Evolutionary conservation across 768 basidiomycete species (phyloP).

Genomic region (Dioszegia aurantiaca): DNA sequence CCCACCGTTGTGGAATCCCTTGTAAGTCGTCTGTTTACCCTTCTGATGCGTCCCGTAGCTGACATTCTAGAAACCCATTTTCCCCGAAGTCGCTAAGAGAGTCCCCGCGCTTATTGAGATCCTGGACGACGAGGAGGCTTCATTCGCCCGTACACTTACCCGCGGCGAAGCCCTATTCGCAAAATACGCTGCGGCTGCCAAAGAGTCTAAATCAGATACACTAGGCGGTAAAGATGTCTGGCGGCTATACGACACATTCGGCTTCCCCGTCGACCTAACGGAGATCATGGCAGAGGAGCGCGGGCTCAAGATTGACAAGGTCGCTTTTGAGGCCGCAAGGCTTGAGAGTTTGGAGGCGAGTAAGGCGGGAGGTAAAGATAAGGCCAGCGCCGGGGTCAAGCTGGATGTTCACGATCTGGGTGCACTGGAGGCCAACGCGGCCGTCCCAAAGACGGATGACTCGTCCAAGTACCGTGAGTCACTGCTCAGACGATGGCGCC

Average conservation of each 20-base stretch:
- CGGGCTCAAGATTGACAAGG: constrained; percentile 75
- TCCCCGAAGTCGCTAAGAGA: constrained; percentile 87
- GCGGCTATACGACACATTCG: constrained; percentile 96
- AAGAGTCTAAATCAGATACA: constrained; percentile 62
- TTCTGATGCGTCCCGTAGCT: constrained; percentile 5
- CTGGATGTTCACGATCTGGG: constrained; percentile 95
- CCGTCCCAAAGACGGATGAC: constrained; percentile 88
- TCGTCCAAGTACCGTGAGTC: constrained; percentile 80
- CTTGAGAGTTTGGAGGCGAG: constrained; percentile 84
- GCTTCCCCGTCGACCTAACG: constrained; percentile 95
- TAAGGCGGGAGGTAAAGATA: constrained; percentile 68
- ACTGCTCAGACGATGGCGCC: neutral
- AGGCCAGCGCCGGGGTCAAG: constrained; percentile 64
- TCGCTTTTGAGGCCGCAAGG: constrained; percentile 85
- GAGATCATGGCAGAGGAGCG: constrained; percentile 95
- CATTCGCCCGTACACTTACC: constrained; percentile 94
- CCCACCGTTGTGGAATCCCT: constrained; percentile 86
- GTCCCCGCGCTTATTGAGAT: constrained; percentile 85
- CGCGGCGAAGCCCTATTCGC: constrained; percentile 95
- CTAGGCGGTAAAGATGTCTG: constrained; percentile 91
- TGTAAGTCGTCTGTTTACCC: constrained; percentile 56
- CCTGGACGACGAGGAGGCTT: constrained; percentile 94
- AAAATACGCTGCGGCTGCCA: constrained; percentile 70
- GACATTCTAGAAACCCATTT: constrained; percentile 66
- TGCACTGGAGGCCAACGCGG: constrained; percentile 69